Evolutionary conservation across 2,329 filamentous ascomycete species (phyloP).

Genomic region (Ceratocystis eucalypticola): DNA sequence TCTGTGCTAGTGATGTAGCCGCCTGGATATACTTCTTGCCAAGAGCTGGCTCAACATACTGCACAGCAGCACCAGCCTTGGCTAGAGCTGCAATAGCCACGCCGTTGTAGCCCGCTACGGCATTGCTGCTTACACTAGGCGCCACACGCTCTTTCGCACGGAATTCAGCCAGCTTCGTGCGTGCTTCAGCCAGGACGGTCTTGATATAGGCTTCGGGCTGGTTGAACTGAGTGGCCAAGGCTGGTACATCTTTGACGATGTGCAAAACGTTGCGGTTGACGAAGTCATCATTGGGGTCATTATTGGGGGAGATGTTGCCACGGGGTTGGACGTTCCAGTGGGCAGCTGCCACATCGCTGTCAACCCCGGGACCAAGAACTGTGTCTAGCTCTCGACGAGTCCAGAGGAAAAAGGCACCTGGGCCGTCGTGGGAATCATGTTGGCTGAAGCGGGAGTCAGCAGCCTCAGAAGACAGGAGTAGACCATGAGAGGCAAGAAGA

Average conservation of each 20-base stretch:
- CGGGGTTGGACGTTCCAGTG: conserved; percentile 76
- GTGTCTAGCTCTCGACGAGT: conserved; percentile 73
- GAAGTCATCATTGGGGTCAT: conserved; percentile 87
- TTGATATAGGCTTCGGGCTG: conserved; percentile 56
- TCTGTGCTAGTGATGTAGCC: conserved; percentile 55
- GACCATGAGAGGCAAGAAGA: conserved; percentile 54
- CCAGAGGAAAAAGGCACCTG: conserved; percentile 94
- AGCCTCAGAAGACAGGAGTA: conserved; percentile 78
- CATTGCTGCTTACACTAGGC: conserved; percentile 75
- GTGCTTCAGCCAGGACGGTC: conserved; percentile 52
- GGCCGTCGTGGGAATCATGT: conserved; percentile 58
- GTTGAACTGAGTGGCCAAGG: conserved; percentile 62
- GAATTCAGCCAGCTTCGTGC: conserved; percentile 54
- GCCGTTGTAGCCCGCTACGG: conserved; percentile 78
- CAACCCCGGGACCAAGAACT: conserved; percentile 41
- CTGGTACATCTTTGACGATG: conserved; percentile 51
- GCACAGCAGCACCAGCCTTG: conserved; percentile 56
- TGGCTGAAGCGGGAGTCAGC: conserved; percentile 67
- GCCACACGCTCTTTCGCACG: conserved; percentile 60
- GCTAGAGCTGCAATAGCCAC: conserved; percentile 75
- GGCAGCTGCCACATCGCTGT: conserved; percentile 59
- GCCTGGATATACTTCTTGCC: conserved; percentile 48
- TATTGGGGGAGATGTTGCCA: conserved; percentile 69
- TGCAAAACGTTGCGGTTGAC: conserved; percentile 83
- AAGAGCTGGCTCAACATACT: conserved; percentile 41